Evolutionary conservation across 306 rosid species (phyloP), one percentile per base, ranked within the genome.

Genomic region (Lathyrus sativus): DNA sequence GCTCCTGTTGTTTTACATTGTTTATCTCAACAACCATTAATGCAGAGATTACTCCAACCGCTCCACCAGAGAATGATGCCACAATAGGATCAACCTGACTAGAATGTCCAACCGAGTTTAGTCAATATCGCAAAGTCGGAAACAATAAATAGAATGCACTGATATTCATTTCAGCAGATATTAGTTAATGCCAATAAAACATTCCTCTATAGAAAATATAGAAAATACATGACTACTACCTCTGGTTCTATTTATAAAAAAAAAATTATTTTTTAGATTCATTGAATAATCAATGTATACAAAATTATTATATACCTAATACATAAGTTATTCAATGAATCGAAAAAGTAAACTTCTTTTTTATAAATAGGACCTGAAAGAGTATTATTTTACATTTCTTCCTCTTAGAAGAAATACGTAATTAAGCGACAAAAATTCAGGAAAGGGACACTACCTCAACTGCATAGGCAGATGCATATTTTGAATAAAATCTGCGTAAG

Each of bases 1-100:
- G 91, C 84, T 93, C 98, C 84, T 93, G 98, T 77, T 68, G 95
- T 65, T 90, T 90, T 53, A 90, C 98, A 68, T 93, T 93, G 88
- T 93, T 93, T 65, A 88, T 86, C 84, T 93, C 98, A 74, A 93
- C 97, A n/a, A 93, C 86, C 97, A 93, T 93, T 64, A 93, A 66
- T 58, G 98, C 95, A 2, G 98, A 93, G 67, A 93, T 88, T 62
- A 93, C 98, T 35, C 98, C 98, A 43, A 90, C 98, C 49, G 98
- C 96, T 74, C 98, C 98, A 72, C 98, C 98, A 11, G 97, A 93
- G 83, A 93, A 93, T 24, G 98, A 93, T 54, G 98, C 98, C 44
- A 93, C 98, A 22, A 93, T 90, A 64, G 98, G 98, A 83, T 93
- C 98, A 74, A 93, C 98, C 79, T 93, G 88, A 85, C 98, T 93